Percentiles rank a stretch among this genome's conserved stretches.
Conservation (phyloP, 129 eudicot genomes). For the Oenanthe sinensis region DNA sequence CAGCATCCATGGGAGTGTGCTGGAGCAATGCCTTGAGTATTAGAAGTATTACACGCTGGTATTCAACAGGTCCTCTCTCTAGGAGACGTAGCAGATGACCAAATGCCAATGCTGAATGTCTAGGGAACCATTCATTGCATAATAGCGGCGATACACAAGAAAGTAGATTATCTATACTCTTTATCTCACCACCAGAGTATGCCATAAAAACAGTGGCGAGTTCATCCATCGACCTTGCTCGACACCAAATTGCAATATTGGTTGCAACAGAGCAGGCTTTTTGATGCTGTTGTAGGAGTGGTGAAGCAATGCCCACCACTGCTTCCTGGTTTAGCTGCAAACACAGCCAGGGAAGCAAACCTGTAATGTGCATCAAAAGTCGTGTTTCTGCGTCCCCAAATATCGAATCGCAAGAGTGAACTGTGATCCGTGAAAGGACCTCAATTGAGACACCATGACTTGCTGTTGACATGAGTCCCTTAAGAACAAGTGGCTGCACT, state of each 20-base stretch:
- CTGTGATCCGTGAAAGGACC: constrained; percentile 82
- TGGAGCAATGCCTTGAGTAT: constrained; percentile 91
- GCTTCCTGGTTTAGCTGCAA: constrained; percentile 80
- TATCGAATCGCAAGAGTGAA: constrained; percentile 87
- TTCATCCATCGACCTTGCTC: constrained; percentile 65
- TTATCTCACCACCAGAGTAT: constrained; percentile 71
- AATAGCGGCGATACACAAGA: constrained; percentile 79
- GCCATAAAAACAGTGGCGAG: constrained; percentile 76
- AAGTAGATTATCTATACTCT: constrained; percentile 65
- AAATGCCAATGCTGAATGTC: constrained; percentile 83
- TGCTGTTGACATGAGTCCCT: constrained; percentile 93
- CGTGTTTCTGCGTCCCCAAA: constrained; percentile 89
- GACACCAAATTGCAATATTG: constrained; percentile 83
- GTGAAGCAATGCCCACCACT: constrained; percentile 50
- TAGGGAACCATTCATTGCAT: constrained; percentile 92
- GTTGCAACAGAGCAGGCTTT: constrained; percentile 78
- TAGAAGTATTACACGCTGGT: constrained; percentile 81
- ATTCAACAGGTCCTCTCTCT: constrained; percentile 88
- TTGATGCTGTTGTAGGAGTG: constrained; percentile 55
- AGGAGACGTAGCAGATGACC: constrained; percentile 82
- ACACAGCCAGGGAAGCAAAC: constrained; percentile 96
- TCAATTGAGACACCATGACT: constrained; percentile 82
- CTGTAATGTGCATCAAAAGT: constrained; percentile 85
- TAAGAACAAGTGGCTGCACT: constrained; percentile 95
- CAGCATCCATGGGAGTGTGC: constrained; percentile 92